phyloP scores from a whole-genome alignment of 1,284 basidiomycete genomes.

The Sporisorium graminicola region DNA sequence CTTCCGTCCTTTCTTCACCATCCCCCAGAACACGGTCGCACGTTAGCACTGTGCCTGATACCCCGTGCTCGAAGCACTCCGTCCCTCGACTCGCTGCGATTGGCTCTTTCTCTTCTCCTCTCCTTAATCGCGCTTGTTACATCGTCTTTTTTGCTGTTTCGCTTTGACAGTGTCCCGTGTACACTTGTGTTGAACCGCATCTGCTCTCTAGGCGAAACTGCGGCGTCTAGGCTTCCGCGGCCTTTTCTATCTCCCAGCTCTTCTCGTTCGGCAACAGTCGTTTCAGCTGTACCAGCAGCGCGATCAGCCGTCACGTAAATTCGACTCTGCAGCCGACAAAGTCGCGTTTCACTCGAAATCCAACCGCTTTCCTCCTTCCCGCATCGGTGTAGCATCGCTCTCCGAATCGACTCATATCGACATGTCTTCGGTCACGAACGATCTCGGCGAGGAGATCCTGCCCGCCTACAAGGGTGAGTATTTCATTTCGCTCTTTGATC shows the following conservation, averaged over 20 bases:
- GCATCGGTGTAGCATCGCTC: constrained; percentile 14
- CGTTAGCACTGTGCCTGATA: constrained; percentile 26
- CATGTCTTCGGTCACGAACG: constrained; percentile 59
- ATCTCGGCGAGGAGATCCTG: constrained; percentile 61
- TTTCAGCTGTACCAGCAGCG: constrained; percentile 35
- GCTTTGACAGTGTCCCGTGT: not conserved
- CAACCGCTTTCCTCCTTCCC: not conserved
- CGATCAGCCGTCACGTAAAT: constrained; percentile 18
- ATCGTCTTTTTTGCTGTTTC: not conserved
- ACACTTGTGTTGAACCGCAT: not conserved
- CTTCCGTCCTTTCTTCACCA: constrained; percentile 6
- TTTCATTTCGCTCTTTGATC: not conserved
- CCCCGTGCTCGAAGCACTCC: constrained; percentile 27
- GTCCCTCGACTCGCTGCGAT: not conserved
- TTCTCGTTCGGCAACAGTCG: constrained; percentile 31
- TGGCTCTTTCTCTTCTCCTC: not conserved
- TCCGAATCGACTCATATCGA: constrained; percentile 8
- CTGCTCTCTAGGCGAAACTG: constrained; percentile 20
- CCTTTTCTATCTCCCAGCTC: constrained; percentile 27
- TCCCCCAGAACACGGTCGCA: not conserved
- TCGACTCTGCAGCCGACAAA: constrained; percentile 1
- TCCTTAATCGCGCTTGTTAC: not conserved
- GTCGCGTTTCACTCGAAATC: constrained; percentile 1
- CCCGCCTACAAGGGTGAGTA: constrained; percentile 61
- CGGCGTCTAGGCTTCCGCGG: constrained; percentile 26